Conservation (phyloP, 805 yeast species). For the Hanseniaspora thailandica region DNA sequence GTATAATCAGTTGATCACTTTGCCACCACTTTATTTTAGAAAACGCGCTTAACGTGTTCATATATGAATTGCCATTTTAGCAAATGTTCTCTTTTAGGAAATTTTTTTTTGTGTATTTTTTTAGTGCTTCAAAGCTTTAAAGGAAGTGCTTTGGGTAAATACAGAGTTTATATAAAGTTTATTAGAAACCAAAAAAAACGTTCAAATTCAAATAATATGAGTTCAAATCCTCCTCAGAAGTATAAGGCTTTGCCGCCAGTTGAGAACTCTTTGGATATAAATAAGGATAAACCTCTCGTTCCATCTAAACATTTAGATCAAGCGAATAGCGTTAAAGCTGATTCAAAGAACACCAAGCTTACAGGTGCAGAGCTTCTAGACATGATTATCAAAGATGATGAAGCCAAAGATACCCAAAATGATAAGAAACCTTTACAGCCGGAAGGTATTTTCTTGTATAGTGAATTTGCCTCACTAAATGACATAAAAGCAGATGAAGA, state of each 20-base stretch:
- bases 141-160: background rate
- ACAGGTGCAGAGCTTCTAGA: background rate
- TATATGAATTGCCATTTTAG: background rate
- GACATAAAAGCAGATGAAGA: background rate
- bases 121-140: background rate
- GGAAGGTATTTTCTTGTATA: background rate
- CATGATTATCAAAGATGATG: background rate
- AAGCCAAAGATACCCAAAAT: background rate
- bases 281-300: background rate
- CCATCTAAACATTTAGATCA: background rate
- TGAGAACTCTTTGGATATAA: background rate
- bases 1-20: conserved; percentile 4
- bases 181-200: too few species aligned
- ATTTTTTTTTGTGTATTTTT: background rate
- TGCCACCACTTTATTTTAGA: background rate
- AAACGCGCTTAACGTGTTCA: background rate
- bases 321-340: background rate
- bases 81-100: conserved; percentile 2
- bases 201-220: too few species aligned
- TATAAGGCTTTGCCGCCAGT: background rate
- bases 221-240: background rate
- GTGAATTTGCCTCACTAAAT: background rate
- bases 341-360: background rate
- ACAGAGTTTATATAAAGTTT: too few species aligned
- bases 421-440: background rate